A percentile compares a stretch with the other conserved stretches of the same genome.
phyloP scores from a whole-genome alignment of 2,329 filamentous ascomycete genomes.

The Dactylonectria macrodidyma region DNA sequence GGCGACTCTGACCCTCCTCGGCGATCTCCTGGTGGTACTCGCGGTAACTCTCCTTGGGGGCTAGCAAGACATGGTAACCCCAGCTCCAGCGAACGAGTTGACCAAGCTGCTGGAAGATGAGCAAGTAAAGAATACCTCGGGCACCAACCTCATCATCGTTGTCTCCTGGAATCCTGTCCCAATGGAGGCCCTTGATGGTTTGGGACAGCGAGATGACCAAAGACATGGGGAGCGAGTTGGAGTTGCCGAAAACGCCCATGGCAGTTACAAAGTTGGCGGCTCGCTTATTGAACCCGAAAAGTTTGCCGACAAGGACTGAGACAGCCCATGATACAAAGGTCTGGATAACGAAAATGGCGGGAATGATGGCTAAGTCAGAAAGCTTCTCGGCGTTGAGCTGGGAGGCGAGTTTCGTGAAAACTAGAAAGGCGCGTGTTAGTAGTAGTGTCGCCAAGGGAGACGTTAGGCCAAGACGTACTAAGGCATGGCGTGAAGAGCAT shows the following conservation, averaged over 20 bases:
- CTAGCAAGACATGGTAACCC: constrained; percentile 96
- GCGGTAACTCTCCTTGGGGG: constrained; percentile 81
- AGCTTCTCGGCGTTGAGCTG: constrained; percentile 95
- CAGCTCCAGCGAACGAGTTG: constrained; percentile 97
- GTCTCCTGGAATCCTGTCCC: constrained; percentile 91
- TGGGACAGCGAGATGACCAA: constrained; percentile 94
- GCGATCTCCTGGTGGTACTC: constrained; percentile 71
- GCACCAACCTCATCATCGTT: constrained; percentile 96
- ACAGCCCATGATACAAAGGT: constrained; percentile 89
- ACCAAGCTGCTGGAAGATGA: constrained; percentile 98
- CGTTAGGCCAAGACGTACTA: constrained; percentile 69
- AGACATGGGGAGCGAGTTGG: constrained; percentile 97
- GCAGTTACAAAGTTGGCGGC: constrained; percentile 95
- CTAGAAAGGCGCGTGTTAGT: constrained; percentile 59
- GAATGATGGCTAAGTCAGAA: constrained; percentile 91
- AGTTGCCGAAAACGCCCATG: constrained; percentile 98
- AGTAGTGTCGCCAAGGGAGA: constrained; percentile 20
- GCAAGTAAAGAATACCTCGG: constrained; percentile 92
- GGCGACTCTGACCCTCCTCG: constrained; percentile 73
- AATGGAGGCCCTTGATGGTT: constrained; percentile 92
- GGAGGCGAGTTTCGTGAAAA: constrained; percentile 97
- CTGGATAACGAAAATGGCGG: constrained; percentile 92
- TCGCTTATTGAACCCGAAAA: constrained; percentile 86
- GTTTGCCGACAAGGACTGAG: constrained; percentile 77
- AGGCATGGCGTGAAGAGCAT: constrained; percentile 97